Conservation (phyloP, 1,139 yeast genomes). For the Chernovozyma sophiae-reginae region DNA sequence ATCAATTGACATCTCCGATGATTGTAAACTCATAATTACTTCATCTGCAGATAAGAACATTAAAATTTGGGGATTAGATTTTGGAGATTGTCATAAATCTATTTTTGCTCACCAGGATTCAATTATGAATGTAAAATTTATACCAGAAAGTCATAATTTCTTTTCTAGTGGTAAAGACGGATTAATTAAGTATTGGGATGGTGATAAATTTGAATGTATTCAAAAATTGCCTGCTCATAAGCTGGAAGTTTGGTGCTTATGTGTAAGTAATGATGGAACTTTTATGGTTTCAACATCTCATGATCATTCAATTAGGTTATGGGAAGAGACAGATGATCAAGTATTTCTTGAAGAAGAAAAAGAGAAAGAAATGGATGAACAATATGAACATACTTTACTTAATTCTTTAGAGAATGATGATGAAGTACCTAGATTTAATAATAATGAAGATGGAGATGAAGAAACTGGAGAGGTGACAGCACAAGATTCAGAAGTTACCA, state of each 20-base stretch:
- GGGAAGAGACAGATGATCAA: constrained; percentile 92
- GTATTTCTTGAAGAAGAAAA: constrained; percentile 94
- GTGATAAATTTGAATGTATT: constrained; percentile 90
- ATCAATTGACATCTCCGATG: constrained; percentile 84
- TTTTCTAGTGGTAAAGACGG: constrained; percentile 91
- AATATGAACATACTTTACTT: constrained; percentile 73
- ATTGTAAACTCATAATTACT: constrained; percentile 80
- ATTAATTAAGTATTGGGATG: constrained; percentile 93
- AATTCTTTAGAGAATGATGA: constrained; percentile 66
- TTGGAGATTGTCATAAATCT: constrained; percentile 97
- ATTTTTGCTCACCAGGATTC: constrained; percentile 96
- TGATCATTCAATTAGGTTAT: constrained; percentile 85
- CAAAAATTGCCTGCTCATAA: constrained; percentile 88
- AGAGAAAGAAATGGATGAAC: constrained; percentile 91
- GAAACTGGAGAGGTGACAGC: constrained; percentile 45
- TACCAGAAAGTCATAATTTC: constrained; percentile 82
- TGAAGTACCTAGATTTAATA: constrained; percentile 19
- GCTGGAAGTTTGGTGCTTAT: constrained; percentile 88
- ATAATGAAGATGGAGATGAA: constrained; percentile 22
- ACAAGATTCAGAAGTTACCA: constrained; percentile 54
- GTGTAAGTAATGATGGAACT: constrained; percentile 68
- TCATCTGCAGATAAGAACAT: constrained; percentile 97
- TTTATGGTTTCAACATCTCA: constrained; percentile 86
- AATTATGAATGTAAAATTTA: constrained; percentile 80
- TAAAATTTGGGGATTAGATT: constrained; percentile 97